Base-by-base conservation (phyloP, 352 stramenopile species). In the Lagenidium giganteum region DNA sequence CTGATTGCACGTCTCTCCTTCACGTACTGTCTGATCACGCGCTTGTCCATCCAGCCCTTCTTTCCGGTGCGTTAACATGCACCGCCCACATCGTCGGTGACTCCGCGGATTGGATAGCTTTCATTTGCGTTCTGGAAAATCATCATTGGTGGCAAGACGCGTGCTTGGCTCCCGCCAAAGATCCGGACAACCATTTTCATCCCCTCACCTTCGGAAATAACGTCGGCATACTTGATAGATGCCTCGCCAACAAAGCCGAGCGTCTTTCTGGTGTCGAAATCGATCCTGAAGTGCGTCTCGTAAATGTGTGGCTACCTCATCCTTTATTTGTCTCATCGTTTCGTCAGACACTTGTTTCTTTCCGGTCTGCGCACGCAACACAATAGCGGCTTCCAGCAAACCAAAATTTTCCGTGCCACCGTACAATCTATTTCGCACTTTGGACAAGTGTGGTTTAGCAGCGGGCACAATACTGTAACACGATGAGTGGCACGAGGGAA, bases 151-250 rank as follows among this genome's bases (percentile, higher is more conserved):
- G 45, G 33, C n/a, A 40, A 34, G 13, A 67, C 58, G 8, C 28
- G 20, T 9, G 13, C 54, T 27, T 35, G 27, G 12, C 37, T 9
- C 14, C 42, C 47, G 11, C 48, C 57, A 29, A 46, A 52, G 12
- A 61, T 39, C 5, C 38, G 37, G 1, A 67, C 52, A 9, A 65
- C 51, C 44, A 71, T 64, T 18, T 49, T 67, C 57, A 65, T 67
- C 12, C 33, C 53, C 27, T 61, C 39, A 24, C 48, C 49, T 18
- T 45, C 46, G 0, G 51, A 64, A 13, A 62, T 45, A 22, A 61
- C 48, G 18, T 62, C 50, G 9, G 44, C 42, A 29, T 62, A 70
- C 38, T 70, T 70, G 32, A 57, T 51, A 12, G 5, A 35, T 3
- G 40, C 41, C 6, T 57, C 40, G 4, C 60, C 42, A 39, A n/a